A percentile compares a stretch with the other conserved stretches of the same genome.
These are phyloP conservation scores for Choiromyces venosus DNA, from an alignment of 495 filamentous ascomycete genomes.

Conservation along the genomic window DNA sequence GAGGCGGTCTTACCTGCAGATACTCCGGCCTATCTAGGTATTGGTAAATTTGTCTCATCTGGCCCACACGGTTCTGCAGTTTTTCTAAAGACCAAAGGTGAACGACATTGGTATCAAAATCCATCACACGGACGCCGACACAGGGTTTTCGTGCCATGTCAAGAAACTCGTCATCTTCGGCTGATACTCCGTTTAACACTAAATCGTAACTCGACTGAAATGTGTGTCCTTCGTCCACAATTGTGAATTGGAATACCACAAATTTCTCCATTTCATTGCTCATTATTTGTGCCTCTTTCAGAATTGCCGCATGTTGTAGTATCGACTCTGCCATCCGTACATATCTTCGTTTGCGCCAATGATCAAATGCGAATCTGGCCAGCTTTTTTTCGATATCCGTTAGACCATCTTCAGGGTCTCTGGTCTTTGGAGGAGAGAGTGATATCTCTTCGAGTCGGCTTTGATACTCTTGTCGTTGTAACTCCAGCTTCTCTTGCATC, in stretches of 20 bases:
- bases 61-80: conserved; percentile 73
- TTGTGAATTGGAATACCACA: conserved; percentile 90
- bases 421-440: conserved; percentile 45
- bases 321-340: conserved; percentile 93
- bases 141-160: conserved; percentile 83
- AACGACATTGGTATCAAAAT: conserved; percentile 80
- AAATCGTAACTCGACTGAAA: conserved; percentile 93
- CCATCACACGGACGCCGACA: conserved; percentile 82
- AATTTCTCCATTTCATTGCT: conserved; percentile 93
- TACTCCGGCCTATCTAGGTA: conserved; percentile 94
- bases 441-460: conserved; percentile 58
- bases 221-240: conserved; percentile 81
- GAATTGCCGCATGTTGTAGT: conserved; percentile 72
- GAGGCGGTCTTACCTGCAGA: conserved; percentile 51
- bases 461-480: conserved; percentile 73
- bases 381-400: conserved; percentile 63
- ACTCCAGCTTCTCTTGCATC: conserved; percentile 72
- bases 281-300: conserved; percentile 97
- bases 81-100: conserved; percentile 95
- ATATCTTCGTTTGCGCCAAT: conserved; percentile 81
- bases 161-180: conserved; percentile 72
- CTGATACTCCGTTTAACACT: conserved; percentile 86
- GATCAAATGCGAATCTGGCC: conserved; percentile 59
- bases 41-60: conserved; percentile 95
- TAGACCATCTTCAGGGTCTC: conserved; percentile 55